phyloP scores from a whole-genome alignment of 2,329 filamentous ascomycete genomes.

The Zymoseptoria pseudotritici region DNA sequence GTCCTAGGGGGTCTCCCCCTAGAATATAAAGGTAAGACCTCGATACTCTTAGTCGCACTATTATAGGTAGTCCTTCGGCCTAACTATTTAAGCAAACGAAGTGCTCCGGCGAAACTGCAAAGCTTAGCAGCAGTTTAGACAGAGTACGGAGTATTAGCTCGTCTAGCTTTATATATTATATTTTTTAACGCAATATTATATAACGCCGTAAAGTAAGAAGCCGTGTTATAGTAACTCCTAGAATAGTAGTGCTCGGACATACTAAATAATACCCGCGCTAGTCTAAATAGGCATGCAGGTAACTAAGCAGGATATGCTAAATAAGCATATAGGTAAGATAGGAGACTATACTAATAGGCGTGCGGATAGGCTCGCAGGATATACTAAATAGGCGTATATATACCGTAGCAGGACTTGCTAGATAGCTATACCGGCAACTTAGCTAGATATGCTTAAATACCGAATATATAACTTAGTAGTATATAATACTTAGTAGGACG shows the following conservation, averaged over 20 bases:
- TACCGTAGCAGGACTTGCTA: background rate
- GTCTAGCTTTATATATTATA: background rate
- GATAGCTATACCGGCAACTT: background rate
- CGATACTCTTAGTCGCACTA: too few species aligned
- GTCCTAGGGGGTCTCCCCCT: too few species aligned
- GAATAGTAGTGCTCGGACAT: background rate
- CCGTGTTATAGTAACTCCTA: too few species aligned
- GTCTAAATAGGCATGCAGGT: background rate
- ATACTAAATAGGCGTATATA: background rate
- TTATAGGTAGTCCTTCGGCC: too few species aligned
- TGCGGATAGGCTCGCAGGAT: background rate
- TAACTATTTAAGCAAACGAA: too few species aligned
- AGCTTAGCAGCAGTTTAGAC: too few species aligned
- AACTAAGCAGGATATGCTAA: background rate
- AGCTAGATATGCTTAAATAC: too few species aligned
- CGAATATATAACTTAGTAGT: background rate
- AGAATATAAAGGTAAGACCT: too few species aligned
- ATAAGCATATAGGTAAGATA: background rate
- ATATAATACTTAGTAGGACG: too few species aligned
- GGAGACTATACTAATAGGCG: background rate
- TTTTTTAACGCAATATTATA: background rate
- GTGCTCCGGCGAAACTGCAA: too few species aligned
- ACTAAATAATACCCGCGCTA: background rate
- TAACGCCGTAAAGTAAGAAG: background rate
- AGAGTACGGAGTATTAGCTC: too few species aligned